Evolutionary conservation across 192 early-diverging fungal genomes (phyloP).

Genomic region (Mortierella claussenii): DNA sequence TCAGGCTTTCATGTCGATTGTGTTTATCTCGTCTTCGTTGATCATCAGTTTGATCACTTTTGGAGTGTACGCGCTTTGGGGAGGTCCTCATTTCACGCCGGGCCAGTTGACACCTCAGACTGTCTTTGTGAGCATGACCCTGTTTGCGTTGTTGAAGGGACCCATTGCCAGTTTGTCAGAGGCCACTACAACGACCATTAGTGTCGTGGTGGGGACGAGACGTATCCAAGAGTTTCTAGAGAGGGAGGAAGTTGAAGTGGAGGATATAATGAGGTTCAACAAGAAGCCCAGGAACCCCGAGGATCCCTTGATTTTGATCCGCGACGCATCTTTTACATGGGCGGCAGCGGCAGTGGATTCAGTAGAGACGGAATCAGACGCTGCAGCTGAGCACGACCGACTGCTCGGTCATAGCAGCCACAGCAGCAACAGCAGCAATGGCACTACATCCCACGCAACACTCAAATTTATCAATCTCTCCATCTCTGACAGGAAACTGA

Average conservation of each 20-base stretch:
- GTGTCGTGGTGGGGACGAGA: constrained; percentile 64
- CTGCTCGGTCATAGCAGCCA: constrained; percentile 3
- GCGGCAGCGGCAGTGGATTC: not conserved
- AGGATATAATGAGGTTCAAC: constrained; percentile 20
- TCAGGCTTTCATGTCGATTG: constrained; percentile 42
- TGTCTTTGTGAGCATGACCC: constrained; percentile 71
- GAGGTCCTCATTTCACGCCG: constrained; percentile 35
- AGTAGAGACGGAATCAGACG: too few relatives aligned
- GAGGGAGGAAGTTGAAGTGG: constrained; percentile 34
- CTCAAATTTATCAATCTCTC: constrained; percentile 22
- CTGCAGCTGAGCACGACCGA: not conserved
- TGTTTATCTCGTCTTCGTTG: constrained; percentile 36
- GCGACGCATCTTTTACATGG: constrained; percentile 21
- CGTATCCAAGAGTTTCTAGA: constrained; percentile 60
- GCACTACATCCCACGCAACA: constrained; percentile 4
- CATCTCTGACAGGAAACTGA: constrained; percentile 64
- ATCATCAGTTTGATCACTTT: constrained; percentile 50
- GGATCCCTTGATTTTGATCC: constrained; percentile 24
- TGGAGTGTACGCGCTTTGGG: constrained; percentile 35
- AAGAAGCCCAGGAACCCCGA: constrained; percentile 6
- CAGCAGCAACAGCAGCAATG: not conserved
- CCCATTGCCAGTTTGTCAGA: constrained; percentile 68
- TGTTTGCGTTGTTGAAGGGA: constrained; percentile 71
- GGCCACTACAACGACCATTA: constrained; percentile 63
- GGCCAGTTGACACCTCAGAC: constrained; percentile 48